Percentiles rank a stretch among this genome's conserved stretches.
These are phyloP conservation scores for Penicillium sp. DNA, from an alignment of 2,329 filamentous ascomycete genomes.

Conservation along the genomic window DNA sequence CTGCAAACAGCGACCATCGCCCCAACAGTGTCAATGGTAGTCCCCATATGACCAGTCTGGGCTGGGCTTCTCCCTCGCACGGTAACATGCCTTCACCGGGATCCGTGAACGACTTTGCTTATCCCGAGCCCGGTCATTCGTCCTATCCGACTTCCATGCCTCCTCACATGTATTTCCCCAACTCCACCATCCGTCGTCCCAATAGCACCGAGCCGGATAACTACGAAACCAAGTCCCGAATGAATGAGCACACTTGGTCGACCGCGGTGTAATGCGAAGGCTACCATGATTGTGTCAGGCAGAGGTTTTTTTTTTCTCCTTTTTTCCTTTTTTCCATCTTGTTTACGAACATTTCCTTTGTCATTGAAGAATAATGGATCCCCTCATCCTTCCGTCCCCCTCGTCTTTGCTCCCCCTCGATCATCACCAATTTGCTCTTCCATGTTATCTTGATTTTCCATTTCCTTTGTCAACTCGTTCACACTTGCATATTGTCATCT, in stretches of 20 bases:
- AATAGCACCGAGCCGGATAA: constrained; percentile 68
- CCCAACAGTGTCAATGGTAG: constrained; percentile 71
- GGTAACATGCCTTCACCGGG: constrained; percentile 65
- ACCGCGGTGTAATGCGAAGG: constrained; percentile 26
- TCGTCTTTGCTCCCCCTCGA: no score
- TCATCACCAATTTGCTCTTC: no score
- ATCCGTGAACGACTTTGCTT: constrained; percentile 68
- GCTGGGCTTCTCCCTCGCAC: constrained; percentile 82
- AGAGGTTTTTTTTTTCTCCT: constrained; percentile 7
- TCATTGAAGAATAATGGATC: no score
- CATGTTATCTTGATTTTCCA: no score
- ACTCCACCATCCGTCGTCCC: constrained; percentile 62
- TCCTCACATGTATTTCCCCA: constrained; percentile 67
- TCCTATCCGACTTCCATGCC: constrained; percentile 41
- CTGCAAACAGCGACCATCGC: constrained; percentile 69
- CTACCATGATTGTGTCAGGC: not conserved
- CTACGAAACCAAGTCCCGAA: constrained; percentile 55
- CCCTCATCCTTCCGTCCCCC: no score
- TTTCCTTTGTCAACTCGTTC: constrained; percentile 19
- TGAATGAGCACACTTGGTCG: constrained; percentile 33
- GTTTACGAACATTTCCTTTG: no score
- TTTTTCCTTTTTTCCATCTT: constrained; percentile 15
- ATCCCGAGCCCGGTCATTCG: constrained; percentile 64
- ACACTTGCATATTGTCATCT: constrained; percentile 12
- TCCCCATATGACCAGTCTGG: constrained; percentile 73